Conservation (phyloP, 2,329 filamentous ascomycete genomes). For the Diaporthe amygdali region DNA sequence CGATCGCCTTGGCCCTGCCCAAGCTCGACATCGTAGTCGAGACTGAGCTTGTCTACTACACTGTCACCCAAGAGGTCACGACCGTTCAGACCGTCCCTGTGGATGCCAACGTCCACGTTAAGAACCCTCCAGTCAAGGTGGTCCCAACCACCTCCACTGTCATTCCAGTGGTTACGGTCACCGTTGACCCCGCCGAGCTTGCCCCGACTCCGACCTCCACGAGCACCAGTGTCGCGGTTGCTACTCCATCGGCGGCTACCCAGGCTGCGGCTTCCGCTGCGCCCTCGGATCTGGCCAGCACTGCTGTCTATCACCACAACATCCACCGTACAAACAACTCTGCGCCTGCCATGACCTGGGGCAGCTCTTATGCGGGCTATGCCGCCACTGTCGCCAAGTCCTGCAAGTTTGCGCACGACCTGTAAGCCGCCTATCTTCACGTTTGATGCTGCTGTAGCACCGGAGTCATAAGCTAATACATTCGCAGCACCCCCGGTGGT, state of each 20-base stretch:
- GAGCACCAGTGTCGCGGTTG: slow-evolving; percentile 16
- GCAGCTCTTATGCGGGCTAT: slow-evolving; percentile 64
- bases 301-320: slow-evolving; percentile 79
- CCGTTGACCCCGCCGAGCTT: slow-evolving; percentile 11
- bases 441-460: not conserved
- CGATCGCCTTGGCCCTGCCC: slow-evolving; percentile 51
- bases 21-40: slow-evolving; percentile 46
- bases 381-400: slow-evolving; percentile 67
- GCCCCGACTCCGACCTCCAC: slow-evolving; percentile 18
- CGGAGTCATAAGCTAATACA: not conserved
- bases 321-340: slow-evolving; percentile 84
- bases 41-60: slow-evolving; percentile 48
- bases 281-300: slow-evolving; percentile 36
- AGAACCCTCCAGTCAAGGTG: not conserved
- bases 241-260: slow-evolving; percentile 10
- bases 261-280: slow-evolving; percentile 25
- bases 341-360: slow-evolving; percentile 69
- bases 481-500: slow-evolving; percentile 54
- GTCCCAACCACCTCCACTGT: slow-evolving; percentile 23
- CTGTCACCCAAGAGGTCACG: slow-evolving; percentile 44
- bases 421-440: slow-evolving; percentile 58
- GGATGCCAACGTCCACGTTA: not conserved
- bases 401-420: slow-evolving; percentile 79
- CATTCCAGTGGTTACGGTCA: slow-evolving; percentile 24
- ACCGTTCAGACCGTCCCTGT: slow-evolving; percentile 10